Evolutionary conservation across 371 early-diverging fungal species (phyloP), one percentile per base, ranked within the genome.

Genomic region (Nematocida ausubeli): DNA sequence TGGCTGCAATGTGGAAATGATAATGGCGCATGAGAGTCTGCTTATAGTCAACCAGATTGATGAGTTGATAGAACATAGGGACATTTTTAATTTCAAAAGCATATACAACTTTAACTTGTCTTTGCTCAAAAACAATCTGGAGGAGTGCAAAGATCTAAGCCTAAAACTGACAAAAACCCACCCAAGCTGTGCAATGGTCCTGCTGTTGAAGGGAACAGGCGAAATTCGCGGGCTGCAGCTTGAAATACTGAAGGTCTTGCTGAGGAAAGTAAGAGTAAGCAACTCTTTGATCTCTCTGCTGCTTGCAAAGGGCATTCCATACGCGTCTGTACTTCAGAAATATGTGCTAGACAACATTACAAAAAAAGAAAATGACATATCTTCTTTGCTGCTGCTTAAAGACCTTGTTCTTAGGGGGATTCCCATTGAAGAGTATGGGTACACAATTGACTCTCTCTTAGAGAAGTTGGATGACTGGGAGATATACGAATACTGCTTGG

Each of bases 381-480:
- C 65, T 5, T 82, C 65, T 44, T 67, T 54, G 30, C 58, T 82
- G 12, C 54, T 66, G 26, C 28, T 82, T 26, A 80, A 80, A 47
- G 65, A 54, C 24, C 65, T 80, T 42, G 54, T 71, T 51, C 39
- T 79, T 24, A 37, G 22, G 37, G 81, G 81, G 30, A 55, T 52
- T 3, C 19, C 58, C 37, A 62, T 51, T 63, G 49, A 39, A 44
- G 70, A 58, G 56, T 58, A 24, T 28, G 49, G 35, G 2, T 26
- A 30, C 22, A 40, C 49, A 26, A 22, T 80, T 26, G 58, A 71
- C 26, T 49, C 65, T 30, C 51, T 84, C 39, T 49, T 86, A 7
- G 70, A 75, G 24, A 47, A 58, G 14, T 28, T 84, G 16, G 83
- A 84, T 69, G 86, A 86, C 71, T 86, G 78, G 65, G 70, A 80